Conservation (phyloP, 1,284 basidiomycete species). For the Ceratobasidium sp. region DNA sequence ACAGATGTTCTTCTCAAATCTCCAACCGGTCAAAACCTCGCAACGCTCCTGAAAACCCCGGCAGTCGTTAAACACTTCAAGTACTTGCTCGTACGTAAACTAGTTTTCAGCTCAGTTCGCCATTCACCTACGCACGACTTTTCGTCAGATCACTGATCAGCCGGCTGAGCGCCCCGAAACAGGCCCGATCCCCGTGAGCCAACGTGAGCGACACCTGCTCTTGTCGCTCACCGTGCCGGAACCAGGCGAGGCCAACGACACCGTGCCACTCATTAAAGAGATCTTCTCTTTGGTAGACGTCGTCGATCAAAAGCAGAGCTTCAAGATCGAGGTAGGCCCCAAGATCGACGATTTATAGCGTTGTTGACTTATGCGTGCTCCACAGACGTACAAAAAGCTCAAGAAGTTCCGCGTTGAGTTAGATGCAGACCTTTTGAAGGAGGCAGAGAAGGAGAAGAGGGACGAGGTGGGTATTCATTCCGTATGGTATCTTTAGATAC, state of each 20-base stretch:
- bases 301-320: constrained; percentile 63
- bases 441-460: constrained; percentile 75
- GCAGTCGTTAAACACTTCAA: constrained; percentile 81
- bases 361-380: not conserved
- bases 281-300: constrained; percentile 81
- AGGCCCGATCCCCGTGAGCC: constrained; percentile 62
- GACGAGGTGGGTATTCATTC: constrained; percentile 68
- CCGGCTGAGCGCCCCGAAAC: constrained; percentile 74
- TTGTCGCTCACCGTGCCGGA: constrained; percentile 74
- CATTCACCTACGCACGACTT: not conserved
- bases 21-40: constrained; percentile 66
- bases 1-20: constrained; percentile 84
- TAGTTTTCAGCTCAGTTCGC: constrained; percentile 4
- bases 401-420: constrained; percentile 78
- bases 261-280: constrained; percentile 72
- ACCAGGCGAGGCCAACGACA: constrained; percentile 64
- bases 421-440: constrained; percentile 75
- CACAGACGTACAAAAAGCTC: constrained; percentile 77
- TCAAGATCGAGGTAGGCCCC: constrained; percentile 74
- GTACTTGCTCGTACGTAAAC: constrained; percentile 69
- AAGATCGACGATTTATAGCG: not conserved
- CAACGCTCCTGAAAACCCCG: constrained; percentile 72
- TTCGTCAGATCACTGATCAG: constrained; percentile 82
- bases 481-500: not conserved
- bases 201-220: constrained; percentile 78